A percentile compares a stretch with the other conserved stretches of the same genome.
Conservation (phyloP, 345 rosid genomes). For the Limnanthes douglasii region DNA sequence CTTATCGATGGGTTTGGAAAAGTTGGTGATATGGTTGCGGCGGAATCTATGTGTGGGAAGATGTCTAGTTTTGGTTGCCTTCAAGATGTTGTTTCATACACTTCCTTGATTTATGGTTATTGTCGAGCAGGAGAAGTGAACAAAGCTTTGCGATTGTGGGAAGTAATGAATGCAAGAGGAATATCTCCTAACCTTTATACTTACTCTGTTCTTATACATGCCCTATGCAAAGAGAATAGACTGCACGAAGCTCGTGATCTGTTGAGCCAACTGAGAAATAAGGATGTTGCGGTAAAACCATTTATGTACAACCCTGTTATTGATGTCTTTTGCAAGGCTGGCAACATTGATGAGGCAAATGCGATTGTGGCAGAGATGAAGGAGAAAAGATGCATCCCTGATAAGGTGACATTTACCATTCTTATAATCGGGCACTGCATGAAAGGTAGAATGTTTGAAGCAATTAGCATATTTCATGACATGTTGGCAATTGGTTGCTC, state of each 20-base stretch:
- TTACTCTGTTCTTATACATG: constrained; percentile 45
- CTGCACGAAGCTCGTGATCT: constrained; percentile 58
- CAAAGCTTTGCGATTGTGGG: constrained; percentile 51
- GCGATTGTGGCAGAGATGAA: constrained; percentile 52
- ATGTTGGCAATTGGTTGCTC: constrained; percentile 64
- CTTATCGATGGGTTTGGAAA: constrained; percentile 75
- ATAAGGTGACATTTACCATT: constrained; percentile 81
- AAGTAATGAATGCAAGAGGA: constrained; percentile 36
- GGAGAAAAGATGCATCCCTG: constrained; percentile 61
- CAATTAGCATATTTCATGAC: constrained; percentile 52
- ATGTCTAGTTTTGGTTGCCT: constrained; percentile 36
- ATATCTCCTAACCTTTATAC: constrained; percentile 56
- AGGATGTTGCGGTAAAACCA: constrained; percentile 31
- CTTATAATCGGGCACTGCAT: constrained; percentile 84
- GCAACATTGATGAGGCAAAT: constrained; percentile 80
- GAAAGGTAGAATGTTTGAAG: constrained; percentile 87
- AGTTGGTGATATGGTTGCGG: constrained; percentile 39
- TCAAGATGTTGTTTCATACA: constrained; percentile 65
- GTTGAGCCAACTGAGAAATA: constrained; percentile 37
- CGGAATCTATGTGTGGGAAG: constrained; percentile 26
- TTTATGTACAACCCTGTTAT: constrained; percentile 86
- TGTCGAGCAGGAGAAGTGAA: constrained; percentile 61
- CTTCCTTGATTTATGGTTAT: constrained; percentile 75
- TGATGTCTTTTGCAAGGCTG: constrained; percentile 88
- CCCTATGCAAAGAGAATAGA: constrained; percentile 67